Evolutionary conservation across 257 asterid species (phyloP), one percentile per base, ranked within the genome.

Genomic region (Solanum chilense): DNA sequence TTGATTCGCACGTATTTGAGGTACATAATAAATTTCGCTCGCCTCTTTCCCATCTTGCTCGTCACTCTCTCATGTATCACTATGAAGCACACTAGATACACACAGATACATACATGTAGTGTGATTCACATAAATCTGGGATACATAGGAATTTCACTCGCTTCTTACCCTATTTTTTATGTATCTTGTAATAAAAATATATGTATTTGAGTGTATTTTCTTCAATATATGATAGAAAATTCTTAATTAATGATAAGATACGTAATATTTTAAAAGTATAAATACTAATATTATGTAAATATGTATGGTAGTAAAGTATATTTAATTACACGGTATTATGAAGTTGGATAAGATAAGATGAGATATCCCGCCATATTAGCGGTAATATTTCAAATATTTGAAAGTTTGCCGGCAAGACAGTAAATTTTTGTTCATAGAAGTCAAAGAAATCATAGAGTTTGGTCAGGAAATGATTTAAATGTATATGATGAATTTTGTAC

Each of bases 401-500:
- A 78, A 78, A 18, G 27, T 21, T 56, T 45, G 82, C 21, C 41
- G 35, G 49, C 68, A 7, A 27, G 18, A 25, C 45, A 44, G 64
- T 33, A 6, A 15, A 75, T n/a, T 23, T 9, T 37, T 64, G 56
- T 39, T n/a, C 25, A 56, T 56, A 56, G 25, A 56, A 87, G 85
- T 92, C 86, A 88, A 90, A 87, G 86, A 41, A 77, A 88, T 15
- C 9, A 29, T 27, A 49, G 76, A 85, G 85, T 85, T 77, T 76
- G n/a, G 20, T 88, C 80, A 73, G 83, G 60, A 39, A 82, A 71
- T 86, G 87, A 85, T 71, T 27, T 77, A 76, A 86, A 87, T 88
- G 87, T 71, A 33, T 42, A 18, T 56, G 78, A 14, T 85, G 81
- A 87, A 62, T n/a, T n/a, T 62, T 1, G 52, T 31, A 58, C 66